These are phyloP conservation scores for Orbilia oligospora DNA, from an alignment of 2,329 filamentous ascomycete genomes.

Conservation along the genomic window DNA sequence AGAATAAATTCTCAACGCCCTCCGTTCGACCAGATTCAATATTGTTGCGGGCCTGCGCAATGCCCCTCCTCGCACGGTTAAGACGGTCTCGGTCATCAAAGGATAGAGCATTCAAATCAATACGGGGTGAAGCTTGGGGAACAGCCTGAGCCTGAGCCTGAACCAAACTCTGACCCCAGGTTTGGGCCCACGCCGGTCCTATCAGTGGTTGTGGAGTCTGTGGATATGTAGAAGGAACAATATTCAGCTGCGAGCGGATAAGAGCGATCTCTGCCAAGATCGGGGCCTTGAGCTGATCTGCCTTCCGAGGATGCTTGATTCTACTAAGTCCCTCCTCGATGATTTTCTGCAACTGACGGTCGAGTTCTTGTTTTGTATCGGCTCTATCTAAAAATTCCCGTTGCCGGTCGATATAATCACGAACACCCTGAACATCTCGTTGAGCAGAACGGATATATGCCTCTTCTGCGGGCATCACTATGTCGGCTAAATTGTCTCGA, in stretches of 20 bases:
- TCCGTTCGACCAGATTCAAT: slow-evolving; percentile 45
- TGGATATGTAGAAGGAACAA: slow-evolving; percentile 2
- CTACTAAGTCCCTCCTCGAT: slow-evolving; percentile 40
- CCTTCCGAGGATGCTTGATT: slow-evolving; percentile 34
- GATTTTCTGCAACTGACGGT: slow-evolving; percentile 31
- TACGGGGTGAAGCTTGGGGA: background rate
- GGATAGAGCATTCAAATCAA: slow-evolving; percentile 19
- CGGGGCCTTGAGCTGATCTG: slow-evolving; percentile 37
- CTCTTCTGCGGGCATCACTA: slow-evolving; percentile 32
- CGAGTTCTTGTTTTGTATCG: slow-evolving; percentile 32
- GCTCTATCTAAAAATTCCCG: slow-evolving; percentile 25
- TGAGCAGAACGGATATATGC: slow-evolving; percentile 32
- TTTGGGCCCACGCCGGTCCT: background rate
- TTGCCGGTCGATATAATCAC: slow-evolving; percentile 40
- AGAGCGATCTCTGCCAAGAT: slow-evolving; percentile 39
- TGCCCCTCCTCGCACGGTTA: slow-evolving; percentile 36
- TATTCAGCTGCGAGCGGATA: slow-evolving; percentile 35
- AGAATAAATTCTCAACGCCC: slow-evolving; percentile 43
- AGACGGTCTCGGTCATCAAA: slow-evolving; percentile 39
- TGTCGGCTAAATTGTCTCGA: slow-evolving; percentile 24
- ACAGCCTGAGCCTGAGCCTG: too few species aligned
- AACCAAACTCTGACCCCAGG: too few species aligned
- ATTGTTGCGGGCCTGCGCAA: slow-evolving; percentile 43
- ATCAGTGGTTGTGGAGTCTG: background rate
- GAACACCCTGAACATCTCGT: slow-evolving; percentile 38